Evolutionary conservation across 331 rosid species (phyloP).

Genomic region (Acacia concinna): DNA sequence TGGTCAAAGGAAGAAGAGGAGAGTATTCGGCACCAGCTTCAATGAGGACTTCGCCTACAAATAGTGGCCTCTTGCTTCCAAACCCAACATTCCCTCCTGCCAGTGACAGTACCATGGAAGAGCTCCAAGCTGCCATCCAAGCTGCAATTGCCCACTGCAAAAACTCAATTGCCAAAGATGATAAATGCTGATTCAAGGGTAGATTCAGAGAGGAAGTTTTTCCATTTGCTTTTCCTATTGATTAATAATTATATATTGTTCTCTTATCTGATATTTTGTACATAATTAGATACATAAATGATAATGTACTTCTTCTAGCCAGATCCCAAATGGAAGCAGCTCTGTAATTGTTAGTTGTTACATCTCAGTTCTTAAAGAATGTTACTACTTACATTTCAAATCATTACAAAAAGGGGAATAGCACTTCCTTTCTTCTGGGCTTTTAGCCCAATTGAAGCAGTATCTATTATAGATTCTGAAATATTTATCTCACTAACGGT

Average conservation of each 20-base stretch:
- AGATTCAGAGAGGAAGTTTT: not conserved
- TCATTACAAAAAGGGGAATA: not conserved
- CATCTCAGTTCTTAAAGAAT: not conserved
- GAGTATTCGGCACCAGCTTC: conserved; percentile 90
- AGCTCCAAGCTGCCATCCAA: conserved; percentile 96
- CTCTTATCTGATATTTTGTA: conserved; percentile 7
- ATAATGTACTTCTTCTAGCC: not conserved
- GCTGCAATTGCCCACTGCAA: conserved; percentile 99
- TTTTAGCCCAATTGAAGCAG: not conserved
- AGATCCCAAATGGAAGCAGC: not conserved
- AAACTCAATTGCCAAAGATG: conserved; percentile 75
- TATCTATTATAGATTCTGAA: not conserved
- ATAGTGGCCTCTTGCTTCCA: conserved; percentile 73
- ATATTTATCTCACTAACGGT: not conserved
- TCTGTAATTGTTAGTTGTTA: not conserved
- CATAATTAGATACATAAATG: not conserved
- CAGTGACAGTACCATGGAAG: conserved; percentile 91
- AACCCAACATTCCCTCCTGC: conserved; percentile 49
- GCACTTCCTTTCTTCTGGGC: too few species aligned
- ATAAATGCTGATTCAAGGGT: conserved; percentile 38
- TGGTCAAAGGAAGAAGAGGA: conserved; percentile 62
- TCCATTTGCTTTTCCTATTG: not conserved
- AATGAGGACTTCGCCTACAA: conserved; percentile 83
- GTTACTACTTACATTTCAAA: not conserved
- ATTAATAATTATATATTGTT: conserved; percentile 3